phyloP scores from a whole-genome alignment of 139 green algal species.

The Micractinium conductrix region DNA sequence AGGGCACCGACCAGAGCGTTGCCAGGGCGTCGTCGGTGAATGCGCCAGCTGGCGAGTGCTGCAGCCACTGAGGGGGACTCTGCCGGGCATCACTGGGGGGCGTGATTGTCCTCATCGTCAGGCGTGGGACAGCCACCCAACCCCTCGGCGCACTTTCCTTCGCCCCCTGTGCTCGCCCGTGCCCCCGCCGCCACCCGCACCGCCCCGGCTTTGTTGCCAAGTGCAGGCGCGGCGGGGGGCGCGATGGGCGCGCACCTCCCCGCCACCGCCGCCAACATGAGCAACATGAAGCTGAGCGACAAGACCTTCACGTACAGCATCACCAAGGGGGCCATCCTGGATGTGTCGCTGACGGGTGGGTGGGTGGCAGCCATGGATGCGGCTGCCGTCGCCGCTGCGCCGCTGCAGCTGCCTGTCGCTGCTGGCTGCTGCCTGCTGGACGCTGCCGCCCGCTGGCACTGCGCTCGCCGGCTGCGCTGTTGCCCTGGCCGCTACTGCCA shows the following conservation, averaged over 20 bases:
- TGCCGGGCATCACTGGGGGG: no score
- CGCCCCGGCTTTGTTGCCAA: no score
- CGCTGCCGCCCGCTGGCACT: background rate
- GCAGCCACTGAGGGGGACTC: no score
- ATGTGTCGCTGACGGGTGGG: slow-evolving; percentile 35
- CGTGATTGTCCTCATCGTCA: no score
- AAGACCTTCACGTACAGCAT: slow-evolving; percentile 41
- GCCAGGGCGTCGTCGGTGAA: background rate
- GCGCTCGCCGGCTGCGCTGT: background rate
- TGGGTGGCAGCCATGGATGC: background rate
- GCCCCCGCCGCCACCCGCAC: no score
- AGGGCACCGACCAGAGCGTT: background rate
- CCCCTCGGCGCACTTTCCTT: no score
- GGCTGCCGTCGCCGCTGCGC: background rate
- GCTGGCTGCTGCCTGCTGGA: background rate
- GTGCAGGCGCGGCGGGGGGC: slow-evolving; percentile 6
- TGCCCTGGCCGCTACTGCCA: background rate
- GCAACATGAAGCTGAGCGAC: slow-evolving; percentile 35
- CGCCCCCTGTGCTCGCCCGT: background rate
- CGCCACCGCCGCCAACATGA: slow-evolving; percentile 33
- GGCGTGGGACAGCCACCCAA: no score
- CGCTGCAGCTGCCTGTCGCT: background rate
- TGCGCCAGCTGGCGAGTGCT: background rate
- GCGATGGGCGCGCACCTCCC: slow-evolving; percentile 23
- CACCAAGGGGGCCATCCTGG: slow-evolving; percentile 36